Conservation (phyloP, 208 protist genomes). For the Vickermania spadyakhi region DNA sequence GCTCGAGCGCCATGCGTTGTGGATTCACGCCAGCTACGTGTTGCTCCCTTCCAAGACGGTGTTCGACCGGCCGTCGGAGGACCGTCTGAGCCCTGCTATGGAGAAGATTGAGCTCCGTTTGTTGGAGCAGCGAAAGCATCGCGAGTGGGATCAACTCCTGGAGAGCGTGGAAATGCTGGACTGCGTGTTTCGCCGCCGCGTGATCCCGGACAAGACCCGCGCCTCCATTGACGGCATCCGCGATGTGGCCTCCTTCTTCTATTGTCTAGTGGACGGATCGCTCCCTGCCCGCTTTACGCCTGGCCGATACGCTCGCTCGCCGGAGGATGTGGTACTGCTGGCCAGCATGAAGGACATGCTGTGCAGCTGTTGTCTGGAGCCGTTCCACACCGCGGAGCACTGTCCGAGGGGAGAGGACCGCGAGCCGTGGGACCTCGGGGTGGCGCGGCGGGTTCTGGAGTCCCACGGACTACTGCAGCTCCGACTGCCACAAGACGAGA, state of each 20-base stretch:
- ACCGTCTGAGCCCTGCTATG: constrained; percentile 50
- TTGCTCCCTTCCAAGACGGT: constrained; percentile 64
- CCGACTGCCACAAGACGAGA: constrained; percentile 29
- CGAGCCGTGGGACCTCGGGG: constrained; percentile 73
- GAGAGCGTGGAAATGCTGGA: constrained; percentile 67
- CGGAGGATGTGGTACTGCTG: constrained; percentile 57
- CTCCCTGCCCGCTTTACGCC: constrained; percentile 46
- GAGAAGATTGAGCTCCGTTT: constrained; percentile 24
- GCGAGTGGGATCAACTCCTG: constrained; percentile 58
- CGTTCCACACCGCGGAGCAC: constrained; percentile 50
- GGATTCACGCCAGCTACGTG: constrained; percentile 73
- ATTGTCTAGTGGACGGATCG: constrained; percentile 79
- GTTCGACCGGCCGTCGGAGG: constrained; percentile 75
- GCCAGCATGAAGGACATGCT: constrained; percentile 59
- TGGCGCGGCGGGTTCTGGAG: constrained; percentile 59
- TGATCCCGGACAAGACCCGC: constrained; percentile 15
- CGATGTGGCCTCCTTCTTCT: constrained; percentile 71
- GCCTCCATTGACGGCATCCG: constrained; percentile 45
- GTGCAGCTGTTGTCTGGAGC: constrained; percentile 61
- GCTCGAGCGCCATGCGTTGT: constrained; percentile 72
- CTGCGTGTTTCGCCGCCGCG: constrained; percentile 44
- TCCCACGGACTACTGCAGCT: constrained; percentile 39
- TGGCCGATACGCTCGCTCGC: constrained; percentile 60
- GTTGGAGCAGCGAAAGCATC: constrained; percentile 44
- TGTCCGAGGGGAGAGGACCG: constrained; percentile 24